Percentiles rank a stretch among this genome's conserved stretches.
Evolutionary conservation across 2,329 filamentous ascomycete genomes (phyloP).

Genomic region (Metarhizium guizhouense): DNA sequence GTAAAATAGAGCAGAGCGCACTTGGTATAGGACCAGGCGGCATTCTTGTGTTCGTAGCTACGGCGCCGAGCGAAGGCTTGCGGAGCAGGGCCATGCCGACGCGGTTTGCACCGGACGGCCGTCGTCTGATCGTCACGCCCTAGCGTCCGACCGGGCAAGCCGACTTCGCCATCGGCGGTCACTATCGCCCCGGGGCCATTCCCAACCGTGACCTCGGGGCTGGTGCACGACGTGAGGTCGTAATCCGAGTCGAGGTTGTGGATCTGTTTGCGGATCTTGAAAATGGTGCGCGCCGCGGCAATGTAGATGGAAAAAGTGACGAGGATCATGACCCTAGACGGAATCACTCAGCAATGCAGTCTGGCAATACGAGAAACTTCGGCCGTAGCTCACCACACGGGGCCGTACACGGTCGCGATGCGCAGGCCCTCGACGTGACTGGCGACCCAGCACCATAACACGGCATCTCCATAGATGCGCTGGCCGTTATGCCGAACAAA

Average conservation of each 20-base stretch:
- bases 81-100: background rate
- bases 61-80: conserved; percentile 11
- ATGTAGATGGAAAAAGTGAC: conserved; percentile 19
- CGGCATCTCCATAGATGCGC: conserved; percentile 60
- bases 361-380: background rate
- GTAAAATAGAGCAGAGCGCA: conserved; percentile 58
- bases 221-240: conserved; percentile 19
- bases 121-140: background rate
- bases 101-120: background rate
- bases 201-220: conserved; percentile 26
- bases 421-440: conserved; percentile 55
- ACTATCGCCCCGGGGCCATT: background rate
- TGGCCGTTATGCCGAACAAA: conserved; percentile 44
- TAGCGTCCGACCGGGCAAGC: background rate
- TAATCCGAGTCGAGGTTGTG: conserved; percentile 22
- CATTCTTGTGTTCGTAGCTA: conserved; percentile 41
- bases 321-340: conserved; percentile 7
- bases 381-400: conserved; percentile 35
- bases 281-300: conserved; percentile 52
- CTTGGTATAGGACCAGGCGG: conserved; percentile 55
- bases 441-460: conserved; percentile 69
- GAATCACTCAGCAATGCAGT: background rate
- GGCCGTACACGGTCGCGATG: conserved; percentile 61
- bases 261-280: conserved; percentile 49
- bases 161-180: background rate